Percentiles rank a stretch among this genome's conserved stretches.
These are phyloP conservation scores for Eucalyptus marginata DNA, from an alignment of 345 rosid genomes.

Conservation along the genomic window DNA sequence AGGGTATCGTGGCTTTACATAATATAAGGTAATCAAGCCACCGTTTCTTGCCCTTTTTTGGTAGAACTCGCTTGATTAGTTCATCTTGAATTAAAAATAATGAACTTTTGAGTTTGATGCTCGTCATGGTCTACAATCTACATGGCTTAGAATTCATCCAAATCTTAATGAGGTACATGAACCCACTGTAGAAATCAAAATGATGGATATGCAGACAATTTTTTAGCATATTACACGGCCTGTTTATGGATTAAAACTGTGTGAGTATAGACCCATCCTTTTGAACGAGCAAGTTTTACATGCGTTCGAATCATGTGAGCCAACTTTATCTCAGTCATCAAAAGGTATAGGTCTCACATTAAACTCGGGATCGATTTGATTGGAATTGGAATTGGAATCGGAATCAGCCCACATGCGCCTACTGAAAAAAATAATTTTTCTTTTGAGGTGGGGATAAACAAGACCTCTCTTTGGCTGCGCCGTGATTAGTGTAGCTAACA, in stretches of 20 bases:
- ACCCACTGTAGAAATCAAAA: neutral
- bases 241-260: neutral
- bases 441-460: neutral
- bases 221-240: neutral
- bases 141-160: neutral
- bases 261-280: neutral
- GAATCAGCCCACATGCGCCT: neutral
- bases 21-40: neutral
- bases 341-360: neutral
- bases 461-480: neutral
- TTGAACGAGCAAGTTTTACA: neutral
- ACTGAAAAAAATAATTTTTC: neutral
- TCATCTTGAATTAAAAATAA: neutral
- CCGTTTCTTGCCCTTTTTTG: neutral
- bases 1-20: neutral
- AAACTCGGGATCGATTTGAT: neutral
- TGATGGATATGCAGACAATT: neutral
- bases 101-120: neutral
- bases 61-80: neutral
- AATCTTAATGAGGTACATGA: neutral
- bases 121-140: neutral
- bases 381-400: neutral
- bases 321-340: neutral
- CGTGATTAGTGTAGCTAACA: neutral
- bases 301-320: neutral